Evolutionary conservation across 768 basidiomycete genomes (phyloP).

Genomic region (Atractiella rhizophila): DNA sequence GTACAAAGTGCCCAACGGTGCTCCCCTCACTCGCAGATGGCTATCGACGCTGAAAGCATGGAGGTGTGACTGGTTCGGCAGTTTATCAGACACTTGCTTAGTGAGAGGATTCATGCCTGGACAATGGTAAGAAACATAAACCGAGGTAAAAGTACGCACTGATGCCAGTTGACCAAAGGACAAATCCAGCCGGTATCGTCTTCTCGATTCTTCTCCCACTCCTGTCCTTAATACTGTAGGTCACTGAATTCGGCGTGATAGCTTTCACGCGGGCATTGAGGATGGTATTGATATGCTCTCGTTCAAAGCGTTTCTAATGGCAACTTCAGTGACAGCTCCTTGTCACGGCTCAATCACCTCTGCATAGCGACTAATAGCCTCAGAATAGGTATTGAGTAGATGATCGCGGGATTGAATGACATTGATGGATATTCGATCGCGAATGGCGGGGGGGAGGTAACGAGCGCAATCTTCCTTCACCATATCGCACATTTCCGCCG

Average conservation of each 20-base stretch:
- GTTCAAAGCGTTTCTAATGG: conserved; percentile 54
- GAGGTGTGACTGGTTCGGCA: conserved; percentile 35
- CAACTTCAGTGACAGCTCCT: too few species aligned
- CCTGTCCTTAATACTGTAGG: conserved; percentile 46
- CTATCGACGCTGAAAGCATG: conserved; percentile 42
- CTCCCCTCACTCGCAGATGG: conserved; percentile 66
- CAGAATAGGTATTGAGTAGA: conserved; percentile 91
- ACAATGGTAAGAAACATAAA: conserved; percentile 24
- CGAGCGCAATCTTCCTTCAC: conserved; percentile 89
- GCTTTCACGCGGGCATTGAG: conserved; percentile 59
- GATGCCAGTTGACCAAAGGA: conserved; percentile 59
- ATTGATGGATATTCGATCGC: conserved; percentile 67
- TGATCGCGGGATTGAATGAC: conserved; percentile 86
- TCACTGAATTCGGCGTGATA: conserved; percentile 42
- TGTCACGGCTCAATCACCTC: too few species aligned
- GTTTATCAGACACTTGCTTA: conserved; percentile 39
- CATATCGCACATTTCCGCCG: conserved; percentile 71
- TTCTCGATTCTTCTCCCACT: conserved; percentile 33
- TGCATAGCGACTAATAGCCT: conserved; percentile 85
- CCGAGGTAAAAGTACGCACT: too few species aligned
- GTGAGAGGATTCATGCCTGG: conserved; percentile 90
- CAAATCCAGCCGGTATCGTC: conserved; percentile 59
- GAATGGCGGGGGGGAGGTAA: too few species aligned
- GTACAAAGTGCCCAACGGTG: conserved; percentile 66
- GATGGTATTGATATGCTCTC: conserved; percentile 56